Base-by-base conservation (phyloP, 2,329 filamentous ascomycete species). In the Neofusicoccum laricinum region DNA sequence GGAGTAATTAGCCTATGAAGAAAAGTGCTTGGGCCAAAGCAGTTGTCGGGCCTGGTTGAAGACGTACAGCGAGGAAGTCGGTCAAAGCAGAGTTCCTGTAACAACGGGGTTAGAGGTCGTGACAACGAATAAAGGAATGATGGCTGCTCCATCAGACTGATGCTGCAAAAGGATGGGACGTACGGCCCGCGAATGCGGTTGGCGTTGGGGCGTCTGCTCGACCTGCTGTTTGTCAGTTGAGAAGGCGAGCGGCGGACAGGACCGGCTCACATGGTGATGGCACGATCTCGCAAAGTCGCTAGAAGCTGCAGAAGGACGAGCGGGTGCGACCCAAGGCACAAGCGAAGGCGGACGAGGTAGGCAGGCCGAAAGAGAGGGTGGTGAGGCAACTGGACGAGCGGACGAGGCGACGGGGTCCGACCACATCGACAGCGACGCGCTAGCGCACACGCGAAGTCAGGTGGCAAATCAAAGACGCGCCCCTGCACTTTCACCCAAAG, bases 21-120 rank as follows among this genome's bases (percentile, higher is more conserved):
- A 30, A 30, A 1, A 6, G 5, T 19, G n/a, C 11, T 46, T 38
- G 17, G 21, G 25, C 15, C 4, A 8, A 38, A 25, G 21, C 48
- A 77, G 82, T 73, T 77, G 25, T 5, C 1, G 25, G 25, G 25
- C 25, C 1, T 30, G 5, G 25, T 30, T 30, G 25, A 30, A 30
- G 25, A 30, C 25, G 25, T 30, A 86, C 85, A 55, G 87, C 87
- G 62, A 90, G 78, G 70, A 89, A 90, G 71, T 90, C 87, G 6
- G 88, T 90, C 71, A 90, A 77, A 12, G 88, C 88, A 65, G 87
- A 89, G 68, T 87, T 87, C 34, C 61, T 63, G 15, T n/a, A 32
- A 30, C n/a, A 25, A 48, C 5, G 10, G 10, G 32, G 55, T 59
- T 12, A 46, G 40, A 21, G 14, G 14, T 46, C 25, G 17, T 4